phyloP scores from a whole-genome alignment of 2,329 filamentous ascomycete species.

The Chaetomium globosum region DNA sequence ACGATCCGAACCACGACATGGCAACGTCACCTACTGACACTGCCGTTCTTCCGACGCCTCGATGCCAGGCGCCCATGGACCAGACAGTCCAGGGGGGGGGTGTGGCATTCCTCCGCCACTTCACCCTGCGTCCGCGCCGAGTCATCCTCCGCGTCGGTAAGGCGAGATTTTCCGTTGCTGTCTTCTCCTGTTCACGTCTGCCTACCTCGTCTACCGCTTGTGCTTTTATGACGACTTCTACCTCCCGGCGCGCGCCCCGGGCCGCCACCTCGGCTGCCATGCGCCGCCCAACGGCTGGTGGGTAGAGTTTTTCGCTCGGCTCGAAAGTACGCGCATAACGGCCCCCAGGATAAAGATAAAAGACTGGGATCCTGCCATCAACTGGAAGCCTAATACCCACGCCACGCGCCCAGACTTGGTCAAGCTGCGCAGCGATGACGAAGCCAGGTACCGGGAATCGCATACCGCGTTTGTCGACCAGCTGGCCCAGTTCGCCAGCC shows the following conservation, averaged over 20 bases:
- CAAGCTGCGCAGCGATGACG: constrained; percentile 24
- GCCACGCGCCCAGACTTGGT: constrained; percentile 18
- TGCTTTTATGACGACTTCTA: constrained; percentile 9
- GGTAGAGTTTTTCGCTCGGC: constrained; percentile 29
- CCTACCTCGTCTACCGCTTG: constrained; percentile 2
- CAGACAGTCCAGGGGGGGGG: background rate
- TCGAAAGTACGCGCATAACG: constrained; percentile 22
- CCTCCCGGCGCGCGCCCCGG: background rate
- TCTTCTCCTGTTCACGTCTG: background rate
- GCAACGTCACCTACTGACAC: background rate
- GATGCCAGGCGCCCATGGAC: background rate
- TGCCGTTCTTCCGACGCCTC: background rate
- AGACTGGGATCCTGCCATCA: constrained; percentile 7
- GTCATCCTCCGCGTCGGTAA: background rate
- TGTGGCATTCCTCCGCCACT: constrained; percentile 5
- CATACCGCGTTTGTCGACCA: constrained; percentile 46
- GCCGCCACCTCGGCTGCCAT: background rate
- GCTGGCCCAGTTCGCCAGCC: constrained; percentile 39
- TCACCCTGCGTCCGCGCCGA: background rate
- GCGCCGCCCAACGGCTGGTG: constrained; percentile 23
- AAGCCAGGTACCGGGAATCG: constrained; percentile 22
- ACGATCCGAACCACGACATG: background rate
- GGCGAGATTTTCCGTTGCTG: background rate
- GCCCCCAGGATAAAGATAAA: constrained; percentile 8
- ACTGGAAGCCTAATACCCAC: constrained; percentile 15